Evolutionary conservation across 106 monocot genomes (phyloP), one percentile per base, ranked within the genome.

Genomic region (Dendrobium officinale): DNA sequence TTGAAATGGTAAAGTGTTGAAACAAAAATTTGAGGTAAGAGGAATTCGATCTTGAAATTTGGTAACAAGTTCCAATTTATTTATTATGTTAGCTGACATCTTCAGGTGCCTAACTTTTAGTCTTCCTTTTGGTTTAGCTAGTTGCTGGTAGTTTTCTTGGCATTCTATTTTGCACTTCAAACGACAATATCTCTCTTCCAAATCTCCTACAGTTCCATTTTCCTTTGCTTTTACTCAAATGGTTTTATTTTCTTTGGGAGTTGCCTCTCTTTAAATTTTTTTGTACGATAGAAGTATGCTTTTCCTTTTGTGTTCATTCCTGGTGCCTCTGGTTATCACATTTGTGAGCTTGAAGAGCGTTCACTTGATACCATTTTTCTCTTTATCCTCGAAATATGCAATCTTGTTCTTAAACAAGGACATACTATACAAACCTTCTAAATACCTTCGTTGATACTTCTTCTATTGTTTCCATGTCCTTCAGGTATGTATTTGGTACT

Each of bases 91-190:
- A 51, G 13, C 51, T 51, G 13, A 13, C 10, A 51, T 51, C 11
- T 74, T 44, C 43, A 42, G 43, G 42, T 74, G 74, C 20, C 43
- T 43, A 44, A 4, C 43, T 74, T 44, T 42, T n/a, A 0, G 72
- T 72, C 37, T 74, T 42, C 74, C 76, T 48, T 42, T 76, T 24
- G 76, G 26, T 76, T 76, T 76, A 5, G 48, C 49, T 49, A 45
- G 45, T 47, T 49, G 45, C 3, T 76, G 49, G 41, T 49, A 11
- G 24, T 51, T 76, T 76, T 6, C 42, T 76, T 48, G 13, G 11
- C 26, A 49, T 15, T n/a, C 13, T 1, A 76, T 76, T 29, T 44
- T 43, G 9, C 19, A 41, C 43, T 74, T 74, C 44, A 74, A 7
- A 20, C 43, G 74, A 74, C 74, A 74, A 18, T 20, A 74, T 74